Conservation (phyloP, 148 eudicot genomes). For the Pharnaceum exiguum region DNA sequence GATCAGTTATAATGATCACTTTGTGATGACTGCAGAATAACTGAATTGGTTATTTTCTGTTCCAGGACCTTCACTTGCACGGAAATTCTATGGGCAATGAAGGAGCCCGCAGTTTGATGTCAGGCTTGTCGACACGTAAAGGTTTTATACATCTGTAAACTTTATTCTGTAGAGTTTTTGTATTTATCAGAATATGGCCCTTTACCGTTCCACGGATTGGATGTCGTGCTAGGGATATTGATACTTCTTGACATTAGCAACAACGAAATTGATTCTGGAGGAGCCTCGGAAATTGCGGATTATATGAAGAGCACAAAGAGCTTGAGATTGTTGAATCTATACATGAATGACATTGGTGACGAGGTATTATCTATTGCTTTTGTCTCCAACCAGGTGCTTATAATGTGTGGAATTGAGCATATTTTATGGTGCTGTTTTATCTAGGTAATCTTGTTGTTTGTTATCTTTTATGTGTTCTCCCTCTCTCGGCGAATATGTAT, state of each 20-base stretch:
- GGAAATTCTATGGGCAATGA: slow-evolving; percentile 95
- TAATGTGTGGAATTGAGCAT: not conserved
- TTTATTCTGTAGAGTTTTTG: not conserved
- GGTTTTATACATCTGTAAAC: slow-evolving; percentile 46
- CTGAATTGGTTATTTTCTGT: not conserved
- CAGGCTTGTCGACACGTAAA: slow-evolving; percentile 59
- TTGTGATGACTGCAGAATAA: no score
- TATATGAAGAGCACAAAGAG: slow-evolving; percentile 68
- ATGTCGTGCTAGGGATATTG: slow-evolving; percentile 33
- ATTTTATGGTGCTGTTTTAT: no score
- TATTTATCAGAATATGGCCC: not conserved
- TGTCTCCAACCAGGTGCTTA: not conserved
- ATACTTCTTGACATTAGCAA: slow-evolving; percentile 76
- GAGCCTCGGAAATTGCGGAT: slow-evolving; percentile 82
- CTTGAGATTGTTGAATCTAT: slow-evolving; percentile 66
- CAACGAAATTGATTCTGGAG: slow-evolving; percentile 70
- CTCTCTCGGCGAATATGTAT: no score
- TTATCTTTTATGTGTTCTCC: no score
- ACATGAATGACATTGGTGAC: slow-evolving; percentile 90
- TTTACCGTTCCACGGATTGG: not conserved
- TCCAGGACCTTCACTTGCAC: slow-evolving; percentile 78
- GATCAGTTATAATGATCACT: no score
- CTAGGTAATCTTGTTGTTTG: no score
- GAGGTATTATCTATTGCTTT: slow-evolving; percentile 49
- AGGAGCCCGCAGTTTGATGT: slow-evolving; percentile 76